Evolutionary conservation across 345 rosid species (phyloP), one percentile per base, ranked within the genome.

Genomic region (Microthlaspi erraticum): DNA sequence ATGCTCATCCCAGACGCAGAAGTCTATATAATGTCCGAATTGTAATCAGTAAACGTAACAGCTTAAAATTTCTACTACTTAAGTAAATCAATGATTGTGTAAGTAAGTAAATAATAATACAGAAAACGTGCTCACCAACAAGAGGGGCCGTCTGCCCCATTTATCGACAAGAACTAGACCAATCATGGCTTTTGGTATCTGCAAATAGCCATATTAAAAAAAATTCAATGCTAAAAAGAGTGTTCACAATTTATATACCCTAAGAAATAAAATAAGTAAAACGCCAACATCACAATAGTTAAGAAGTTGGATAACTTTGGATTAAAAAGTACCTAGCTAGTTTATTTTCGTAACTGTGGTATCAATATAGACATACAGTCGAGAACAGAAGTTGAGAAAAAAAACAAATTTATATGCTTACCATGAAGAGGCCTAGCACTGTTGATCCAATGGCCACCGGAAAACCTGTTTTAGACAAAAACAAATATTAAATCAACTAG

Each of bases 131-230:
- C 72, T 69, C 23, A 61, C 66, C 66, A 82, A 53, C 20, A 84
- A 78, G 36, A 84, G 83, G 3, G 86, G 81, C 19, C 85, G 76
- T 69, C 87, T 81, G 37, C 89, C 92, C 62, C 58, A 75, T 68
- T 51, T 80, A 62, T 83, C 91, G 6, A 81, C 73, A 6, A 87
- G 67, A 23, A 80, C 16, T 9, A 81, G 16, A 60, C 78, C 68
- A 7, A 68, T 10, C 60, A 75, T 14, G 11, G 63, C 34, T 17
- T 51, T 52, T 13, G 83, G 75, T 45, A 83, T 41, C 86, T 83
- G 80, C 12, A 3, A 51, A 42, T 31, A 49, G 46, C 54, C 56
- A 54, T 23, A 23, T 23, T 17, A 0, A 23, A 61, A 23, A 33
- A 11, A n/a, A 18, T 29, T 23, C 29, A 23, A 23, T 23, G 29